Evolutionary conservation across 2,329 filamentous ascomycete genomes (phyloP).

Genomic region (Diaporthe sp.): DNA sequence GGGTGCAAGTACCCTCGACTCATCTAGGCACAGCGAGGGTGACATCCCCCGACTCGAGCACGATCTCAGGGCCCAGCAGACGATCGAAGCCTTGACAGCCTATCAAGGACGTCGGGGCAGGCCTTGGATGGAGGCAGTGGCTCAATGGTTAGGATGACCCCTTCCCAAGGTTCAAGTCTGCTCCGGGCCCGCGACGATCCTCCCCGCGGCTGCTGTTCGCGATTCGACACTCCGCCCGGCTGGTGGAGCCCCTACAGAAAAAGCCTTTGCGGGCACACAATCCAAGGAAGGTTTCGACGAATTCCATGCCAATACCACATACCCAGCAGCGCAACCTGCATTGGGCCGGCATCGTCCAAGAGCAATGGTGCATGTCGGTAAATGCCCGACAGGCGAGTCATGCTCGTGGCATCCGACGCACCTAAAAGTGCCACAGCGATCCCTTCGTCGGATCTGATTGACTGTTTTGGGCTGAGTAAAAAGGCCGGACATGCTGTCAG

Average conservation of each 20-base stretch:
- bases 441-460: conserved; percentile 25
- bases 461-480: not conserved
- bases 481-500: conserved; percentile 24
- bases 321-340: not conserved
- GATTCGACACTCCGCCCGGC: conserved; percentile 13
- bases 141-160: conserved; percentile 12
- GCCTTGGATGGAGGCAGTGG: not conserved
- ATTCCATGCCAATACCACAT: conserved; percentile 21
- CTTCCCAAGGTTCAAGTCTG: not conserved
- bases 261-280: conserved; percentile 14
- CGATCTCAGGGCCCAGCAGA: not conserved
- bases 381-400: conserved; percentile 30
- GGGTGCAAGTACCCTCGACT: conserved; percentile 24
- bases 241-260: not conserved
- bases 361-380: conserved; percentile 5
- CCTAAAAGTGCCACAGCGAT: conserved; percentile 3
- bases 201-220: not conserved
- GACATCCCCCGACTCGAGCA: conserved; percentile 22
- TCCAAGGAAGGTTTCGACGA: conserved; percentile 13
- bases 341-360: conserved; percentile 9
- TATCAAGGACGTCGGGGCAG: not conserved
- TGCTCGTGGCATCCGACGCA: conserved; percentile 25
- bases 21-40: conserved; percentile 1
- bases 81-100: not conserved
- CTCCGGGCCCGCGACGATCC: conserved; percentile 9